Conservation (phyloP, 1,284 basidiomycete genomes). For the Tremellales sp. region DNA sequence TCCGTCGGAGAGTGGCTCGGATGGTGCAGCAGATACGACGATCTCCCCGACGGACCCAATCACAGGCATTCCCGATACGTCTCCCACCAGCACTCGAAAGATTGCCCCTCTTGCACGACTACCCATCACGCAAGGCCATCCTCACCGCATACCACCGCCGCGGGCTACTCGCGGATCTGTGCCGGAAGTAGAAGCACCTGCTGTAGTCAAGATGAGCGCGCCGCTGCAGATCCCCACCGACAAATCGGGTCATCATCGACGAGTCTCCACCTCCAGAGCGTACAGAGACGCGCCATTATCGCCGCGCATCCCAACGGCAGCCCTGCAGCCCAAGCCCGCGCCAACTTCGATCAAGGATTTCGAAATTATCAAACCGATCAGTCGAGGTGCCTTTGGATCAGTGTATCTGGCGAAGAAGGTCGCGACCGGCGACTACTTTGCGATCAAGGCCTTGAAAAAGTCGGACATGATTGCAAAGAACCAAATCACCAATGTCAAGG, state of each 20-base stretch:
- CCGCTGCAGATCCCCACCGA: conserved; percentile 25
- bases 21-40: conserved; percentile 10
- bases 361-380: conserved; percentile 98
- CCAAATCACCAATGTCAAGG: conserved; percentile 99
- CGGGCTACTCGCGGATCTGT: conserved; percentile 2
- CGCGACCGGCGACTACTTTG: conserved; percentile 95
- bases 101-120: conserved; percentile 43
- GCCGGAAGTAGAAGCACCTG: conserved; percentile 1
- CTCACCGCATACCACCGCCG: conserved; percentile 23
- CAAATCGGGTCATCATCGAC: conserved; percentile 19
- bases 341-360: conserved; percentile 98
- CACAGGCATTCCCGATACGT: conserved; percentile 19
- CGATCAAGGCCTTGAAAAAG: conserved; percentile 99
- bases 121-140: conserved; percentile 43
- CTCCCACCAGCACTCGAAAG: conserved; percentile 34
- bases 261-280: conserved; percentile 22
- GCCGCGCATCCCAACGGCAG: conserved; percentile 76
- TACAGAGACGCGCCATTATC: conserved; percentile 63
- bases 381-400: conserved; percentile 97
- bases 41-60: background rate
- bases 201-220: conserved; percentile 8
- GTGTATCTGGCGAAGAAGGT: conserved; percentile 99
- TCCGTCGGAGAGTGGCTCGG: conserved; percentile 37
- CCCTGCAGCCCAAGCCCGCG: conserved; percentile 70
- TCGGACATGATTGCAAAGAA: conserved; percentile 99